These are phyloP conservation scores for Pisolithus microcarpus DNA, from an alignment of 768 basidiomycete genomes.

Conservation along the genomic window DNA sequence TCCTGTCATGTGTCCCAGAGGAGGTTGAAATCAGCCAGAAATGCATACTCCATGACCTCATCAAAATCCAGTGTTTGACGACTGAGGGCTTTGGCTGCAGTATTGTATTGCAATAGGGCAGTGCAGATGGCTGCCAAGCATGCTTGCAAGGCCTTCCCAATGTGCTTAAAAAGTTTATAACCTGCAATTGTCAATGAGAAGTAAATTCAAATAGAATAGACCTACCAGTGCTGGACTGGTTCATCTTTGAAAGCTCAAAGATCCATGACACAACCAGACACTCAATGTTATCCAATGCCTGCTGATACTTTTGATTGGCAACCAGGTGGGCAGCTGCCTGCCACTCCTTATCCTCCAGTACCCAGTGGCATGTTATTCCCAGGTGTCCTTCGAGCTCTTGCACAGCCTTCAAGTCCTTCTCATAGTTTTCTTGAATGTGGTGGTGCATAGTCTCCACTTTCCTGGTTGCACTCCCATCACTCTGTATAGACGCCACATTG, in stretches of 20 bases:
- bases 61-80: too few species aligned
- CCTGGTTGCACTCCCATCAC: not conserved
- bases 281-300: slow-evolving; percentile 11
- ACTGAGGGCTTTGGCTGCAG: not conserved
- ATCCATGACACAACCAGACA: slow-evolving; percentile 9
- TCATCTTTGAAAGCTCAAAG: slow-evolving; percentile 5
- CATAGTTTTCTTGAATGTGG: slow-evolving; percentile 7
- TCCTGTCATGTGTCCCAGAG: slow-evolving; percentile 6
- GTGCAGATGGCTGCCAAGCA: slow-evolving; percentile 7
- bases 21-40: slow-evolving; percentile 3
- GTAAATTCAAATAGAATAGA: not conserved
- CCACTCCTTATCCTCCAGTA: slow-evolving; percentile 3
- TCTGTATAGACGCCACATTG: too few species aligned
- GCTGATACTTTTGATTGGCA: slow-evolving; percentile 2
- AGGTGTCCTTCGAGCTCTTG: slow-evolving; percentile 7
- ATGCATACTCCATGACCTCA: too few species aligned
- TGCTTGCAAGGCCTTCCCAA: not conserved
- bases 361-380: not conserved
- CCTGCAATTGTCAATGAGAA: not conserved
- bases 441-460: slow-evolving; percentile 5
- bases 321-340: not conserved
- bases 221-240: slow-evolving; percentile 9
- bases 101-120: slow-evolving; percentile 5
- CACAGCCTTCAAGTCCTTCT: not conserved
- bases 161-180: not conserved